phyloP scores from a whole-genome alignment of 2,329 filamentous ascomycete species.

The Penicillium psychrosexuale region DNA sequence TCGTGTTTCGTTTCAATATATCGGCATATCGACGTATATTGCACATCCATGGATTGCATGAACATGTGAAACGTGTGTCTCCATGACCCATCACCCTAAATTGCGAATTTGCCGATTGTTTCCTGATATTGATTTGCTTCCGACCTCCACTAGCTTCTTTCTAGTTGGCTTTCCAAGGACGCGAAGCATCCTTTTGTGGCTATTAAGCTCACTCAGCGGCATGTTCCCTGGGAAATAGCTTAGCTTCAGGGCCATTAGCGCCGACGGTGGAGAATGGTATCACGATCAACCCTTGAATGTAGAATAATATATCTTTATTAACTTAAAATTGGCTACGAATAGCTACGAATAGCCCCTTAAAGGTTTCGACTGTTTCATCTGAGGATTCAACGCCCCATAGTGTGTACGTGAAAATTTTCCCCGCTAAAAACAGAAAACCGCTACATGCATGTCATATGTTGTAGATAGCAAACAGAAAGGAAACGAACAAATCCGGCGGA shows the following conservation, averaged over 20 bases:
- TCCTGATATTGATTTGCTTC: not conserved
- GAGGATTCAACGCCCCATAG: not conserved
- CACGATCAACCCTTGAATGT: not conserved
- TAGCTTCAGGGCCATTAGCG: slow-evolving; percentile 1
- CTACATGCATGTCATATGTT: not conserved
- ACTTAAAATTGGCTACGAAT: not conserved
- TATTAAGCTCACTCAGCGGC: not conserved
- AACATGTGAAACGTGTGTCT: too few relatives aligned
- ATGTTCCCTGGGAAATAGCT: not conserved
- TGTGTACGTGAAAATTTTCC: not conserved
- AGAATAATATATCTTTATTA: not conserved
- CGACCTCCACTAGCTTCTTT: not conserved
- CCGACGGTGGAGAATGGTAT: slow-evolving; percentile 10
- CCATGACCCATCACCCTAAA: not conserved
- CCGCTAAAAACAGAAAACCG: slow-evolving; percentile 2
- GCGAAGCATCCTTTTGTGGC: not conserved
- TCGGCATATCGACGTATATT: not conserved
- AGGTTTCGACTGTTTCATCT: not conserved
- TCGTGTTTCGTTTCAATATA: not conserved
- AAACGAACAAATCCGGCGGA: not conserved
- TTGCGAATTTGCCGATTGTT: not conserved
- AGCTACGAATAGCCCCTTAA: not conserved
- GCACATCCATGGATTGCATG: not conserved
- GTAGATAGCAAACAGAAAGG: not conserved
- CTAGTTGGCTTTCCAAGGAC: not conserved